Conservation (phyloP, 202 grass and related monocot genomes). For the Schoenoplectus tabernaemontani region DNA sequence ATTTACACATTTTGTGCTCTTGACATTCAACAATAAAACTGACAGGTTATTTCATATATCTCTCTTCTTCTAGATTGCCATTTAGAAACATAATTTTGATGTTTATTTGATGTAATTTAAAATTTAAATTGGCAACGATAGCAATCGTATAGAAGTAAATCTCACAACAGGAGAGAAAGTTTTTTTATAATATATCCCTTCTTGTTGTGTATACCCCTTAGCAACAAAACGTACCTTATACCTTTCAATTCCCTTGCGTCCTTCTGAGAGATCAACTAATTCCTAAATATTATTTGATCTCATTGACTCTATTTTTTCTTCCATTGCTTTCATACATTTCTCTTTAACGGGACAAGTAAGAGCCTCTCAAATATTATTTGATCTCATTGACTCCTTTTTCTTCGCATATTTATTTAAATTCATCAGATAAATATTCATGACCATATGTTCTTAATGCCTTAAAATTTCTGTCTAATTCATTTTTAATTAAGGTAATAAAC, state of each 20-base stretch:
- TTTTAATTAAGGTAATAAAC: not conserved
- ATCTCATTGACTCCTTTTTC: not conserved
- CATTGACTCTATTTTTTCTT: not conserved
- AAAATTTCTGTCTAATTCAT: not conserved
- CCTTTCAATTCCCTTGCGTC: not conserved
- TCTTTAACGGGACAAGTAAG: not conserved
- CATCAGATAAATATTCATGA: not conserved
- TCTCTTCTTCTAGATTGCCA: not conserved
- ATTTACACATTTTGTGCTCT: slow-evolving; percentile 7
- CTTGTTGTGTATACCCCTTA: not conserved
- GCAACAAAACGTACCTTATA: not conserved
- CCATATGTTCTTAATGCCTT: not conserved
- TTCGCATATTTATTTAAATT: not conserved
- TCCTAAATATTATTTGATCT: not conserved
- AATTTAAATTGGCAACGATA: slow-evolving; percentile 1
- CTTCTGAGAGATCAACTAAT: not conserved
- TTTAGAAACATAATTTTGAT: not conserved
- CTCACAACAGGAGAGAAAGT: not conserved
- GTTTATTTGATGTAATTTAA: slow-evolving; percentile 1
- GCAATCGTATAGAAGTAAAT: not conserved
- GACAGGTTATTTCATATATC: slow-evolving; percentile 3
- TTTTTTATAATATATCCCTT: too few relatives aligned
- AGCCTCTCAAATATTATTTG: too few relatives aligned
- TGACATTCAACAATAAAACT: not conserved
- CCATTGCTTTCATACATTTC: not conserved